Base-by-base conservation (phyloP, 805 yeast species). In the Pichia pseudocactophila region DNA sequence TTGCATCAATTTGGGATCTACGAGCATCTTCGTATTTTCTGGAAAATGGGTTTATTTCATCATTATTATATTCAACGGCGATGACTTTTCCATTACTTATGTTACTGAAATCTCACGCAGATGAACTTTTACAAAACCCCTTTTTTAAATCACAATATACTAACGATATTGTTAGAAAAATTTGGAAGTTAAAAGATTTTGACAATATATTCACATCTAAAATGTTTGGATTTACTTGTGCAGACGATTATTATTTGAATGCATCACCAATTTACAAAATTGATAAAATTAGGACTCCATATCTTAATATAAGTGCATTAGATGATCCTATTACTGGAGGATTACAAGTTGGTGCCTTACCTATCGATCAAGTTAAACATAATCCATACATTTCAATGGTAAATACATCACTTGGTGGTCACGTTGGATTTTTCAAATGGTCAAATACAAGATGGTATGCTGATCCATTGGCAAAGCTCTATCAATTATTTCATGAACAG, bases 1-100 rank as follows among this genome's bases (percentile, higher is more conserved):
- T 84, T 7, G 78, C 82, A 32, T 66, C 69, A 42, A 90, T 94
- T 1, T 85, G 92, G 90, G 90, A 85, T 53, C 60, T 85, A 58
- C 57, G 61, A 15, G 68, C 69, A 36, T 70, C 82, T 20, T 64
- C 74, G 11, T 51, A 61, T 41, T 63, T 60, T 25, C 53, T 86
- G 36, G 64, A 67, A 33, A 50, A 56, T 15, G 59, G 70, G 6
- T 55, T 54, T 18, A 51, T 76, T 35, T 78, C 81, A 3, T 57
- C 61, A 16, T 46, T 59, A 9, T 45, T 76, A 7, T 79, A 79
- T 55, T 67, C 75, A 12, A 70, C 74, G 3, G 63, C 68, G 13
- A 69, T 79, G 75, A 62, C 78, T 15, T 53, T 59, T 22, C 73
- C 73, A 39, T 60, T 78, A 36, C 55, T 63, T 22, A 58, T 64